phyloP scores from a whole-genome alignment of 169 alveolate genomes.

The Miamiensis avidus region DNA sequence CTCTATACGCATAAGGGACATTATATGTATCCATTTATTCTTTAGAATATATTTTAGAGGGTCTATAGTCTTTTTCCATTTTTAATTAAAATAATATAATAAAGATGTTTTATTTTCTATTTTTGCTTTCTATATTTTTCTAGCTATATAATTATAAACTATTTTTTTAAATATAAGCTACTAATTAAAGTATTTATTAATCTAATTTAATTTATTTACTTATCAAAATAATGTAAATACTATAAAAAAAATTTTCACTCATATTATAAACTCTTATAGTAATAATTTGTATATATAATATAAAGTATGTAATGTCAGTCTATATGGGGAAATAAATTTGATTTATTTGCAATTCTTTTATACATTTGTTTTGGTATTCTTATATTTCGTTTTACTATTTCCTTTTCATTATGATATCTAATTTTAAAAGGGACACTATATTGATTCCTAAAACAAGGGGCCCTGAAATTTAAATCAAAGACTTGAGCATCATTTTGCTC shows the following conservation, averaged over 20 bases:
- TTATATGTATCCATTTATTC: background rate
- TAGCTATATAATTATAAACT: too few relatives aligned
- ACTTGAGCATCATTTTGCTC: background rate
- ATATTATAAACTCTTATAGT: background rate
- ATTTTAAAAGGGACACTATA: background rate
- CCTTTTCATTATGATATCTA: too few relatives aligned
- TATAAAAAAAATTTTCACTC: background rate
- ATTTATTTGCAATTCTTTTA: background rate
- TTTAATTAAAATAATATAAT: too few relatives aligned
- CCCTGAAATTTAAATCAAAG: background rate
- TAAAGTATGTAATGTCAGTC: background rate
- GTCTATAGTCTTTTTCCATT: constrained; percentile 4
- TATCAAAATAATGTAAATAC: too few relatives aligned
- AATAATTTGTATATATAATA: too few relatives aligned
- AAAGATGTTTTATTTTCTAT: too few relatives aligned
- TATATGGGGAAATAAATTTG: background rate
- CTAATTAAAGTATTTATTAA: too few relatives aligned
- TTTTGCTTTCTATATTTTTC: background rate
- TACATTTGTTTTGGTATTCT: background rate
- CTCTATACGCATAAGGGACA: constrained; percentile 1
- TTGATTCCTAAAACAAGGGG: background rate
- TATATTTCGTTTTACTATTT: background rate
- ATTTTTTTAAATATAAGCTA: too few relatives aligned
- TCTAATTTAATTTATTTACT: too few relatives aligned
- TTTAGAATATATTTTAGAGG: background rate